phyloP scores from a whole-genome alignment of 1,139 yeast genomes.

The Insectozyma bohioensis region DNA sequence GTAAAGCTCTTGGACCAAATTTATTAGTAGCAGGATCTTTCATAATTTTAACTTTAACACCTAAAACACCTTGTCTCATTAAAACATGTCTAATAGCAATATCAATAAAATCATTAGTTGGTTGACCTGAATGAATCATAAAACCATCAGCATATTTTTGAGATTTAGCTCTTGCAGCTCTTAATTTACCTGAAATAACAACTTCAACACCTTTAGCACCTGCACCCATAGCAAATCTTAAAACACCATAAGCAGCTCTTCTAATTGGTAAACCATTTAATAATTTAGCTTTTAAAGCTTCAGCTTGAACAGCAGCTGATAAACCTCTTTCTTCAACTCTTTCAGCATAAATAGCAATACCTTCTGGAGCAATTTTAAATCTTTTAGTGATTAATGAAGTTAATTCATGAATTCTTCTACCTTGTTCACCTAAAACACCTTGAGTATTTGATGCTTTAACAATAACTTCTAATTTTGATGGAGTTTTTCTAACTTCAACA shows the following conservation, averaged over 20 bases:
- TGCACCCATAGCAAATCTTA: slow-evolving; percentile 99
- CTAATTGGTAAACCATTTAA: slow-evolving; percentile 99
- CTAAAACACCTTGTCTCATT: slow-evolving; percentile 99
- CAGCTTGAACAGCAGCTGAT: slow-evolving; percentile 99
- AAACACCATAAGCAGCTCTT: slow-evolving; percentile 99
- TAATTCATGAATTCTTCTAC: slow-evolving; percentile 99
- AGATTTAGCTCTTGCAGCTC: slow-evolving; percentile 99
- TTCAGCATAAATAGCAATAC: slow-evolving; percentile 96
- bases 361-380: slow-evolving; percentile 94
- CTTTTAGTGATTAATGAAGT: slow-evolving; percentile 98
- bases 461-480: slow-evolving; percentile 96
- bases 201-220: slow-evolving; percentile 99
- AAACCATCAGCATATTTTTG: slow-evolving; percentile 99
- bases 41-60: slow-evolving; percentile 99
- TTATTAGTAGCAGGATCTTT: slow-evolving; percentile 94
- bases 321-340: slow-evolving; percentile 99
- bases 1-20: slow-evolving; percentile 88
- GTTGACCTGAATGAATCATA: slow-evolving; percentile 99
- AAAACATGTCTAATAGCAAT: slow-evolving; percentile 99
- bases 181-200: slow-evolving; percentile 98
- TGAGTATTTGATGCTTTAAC: slow-evolving; percentile 99
- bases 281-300: slow-evolving; percentile 97
- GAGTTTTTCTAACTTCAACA: slow-evolving; percentile 99
- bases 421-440: slow-evolving; percentile 99
- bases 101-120: slow-evolving; percentile 98